Percentiles rank a stretch among this genome's conserved stretches.
These are phyloP conservation scores for Hypoxylon fragiforme DNA, from an alignment of 495 filamentous ascomycete genomes.

Conservation along the genomic window DNA sequence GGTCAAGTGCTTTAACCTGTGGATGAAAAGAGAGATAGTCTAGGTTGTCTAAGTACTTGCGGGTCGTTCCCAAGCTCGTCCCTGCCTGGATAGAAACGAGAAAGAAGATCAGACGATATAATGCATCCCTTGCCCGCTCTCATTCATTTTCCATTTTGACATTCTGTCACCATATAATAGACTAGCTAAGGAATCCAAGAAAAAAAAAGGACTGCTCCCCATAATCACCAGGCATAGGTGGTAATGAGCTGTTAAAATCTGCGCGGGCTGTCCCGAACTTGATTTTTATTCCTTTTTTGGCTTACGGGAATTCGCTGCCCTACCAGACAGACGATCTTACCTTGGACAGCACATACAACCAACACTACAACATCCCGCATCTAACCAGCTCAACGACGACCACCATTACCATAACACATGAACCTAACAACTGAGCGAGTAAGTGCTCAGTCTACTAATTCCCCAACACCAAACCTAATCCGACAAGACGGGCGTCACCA, in stretches of 20 bases:
- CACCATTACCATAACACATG: conserved; percentile 42
- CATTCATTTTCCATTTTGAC: conserved; percentile 39
- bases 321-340: conserved; percentile 35
- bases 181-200: conserved; percentile 36
- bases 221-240: conserved; percentile 36
- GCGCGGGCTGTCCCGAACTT: conserved; percentile 38
- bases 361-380: conserved; percentile 33
- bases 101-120: conserved; percentile 56
- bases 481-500: conserved; percentile 36
- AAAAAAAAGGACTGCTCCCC: conserved; percentile 39
- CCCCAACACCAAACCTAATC: conserved; percentile 28
- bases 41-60: conserved; percentile 49
- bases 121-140: conserved; percentile 47
- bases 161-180: conserved; percentile 41
- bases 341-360: conserved; percentile 26
- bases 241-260: conserved; percentile 45
- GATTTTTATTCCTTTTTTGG: conserved; percentile 38
- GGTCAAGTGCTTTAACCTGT: conserved; percentile 51
- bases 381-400: conserved; percentile 30
- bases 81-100: conserved; percentile 42
- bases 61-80: conserved; percentile 41
- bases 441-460: conserved; percentile 33
- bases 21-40: conserved; percentile 49
- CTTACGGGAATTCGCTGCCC: conserved; percentile 34
- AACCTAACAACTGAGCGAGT: conserved; percentile 35